Conservation (phyloP, 805 yeast genomes). For the Candida sanyiensis region DNA sequence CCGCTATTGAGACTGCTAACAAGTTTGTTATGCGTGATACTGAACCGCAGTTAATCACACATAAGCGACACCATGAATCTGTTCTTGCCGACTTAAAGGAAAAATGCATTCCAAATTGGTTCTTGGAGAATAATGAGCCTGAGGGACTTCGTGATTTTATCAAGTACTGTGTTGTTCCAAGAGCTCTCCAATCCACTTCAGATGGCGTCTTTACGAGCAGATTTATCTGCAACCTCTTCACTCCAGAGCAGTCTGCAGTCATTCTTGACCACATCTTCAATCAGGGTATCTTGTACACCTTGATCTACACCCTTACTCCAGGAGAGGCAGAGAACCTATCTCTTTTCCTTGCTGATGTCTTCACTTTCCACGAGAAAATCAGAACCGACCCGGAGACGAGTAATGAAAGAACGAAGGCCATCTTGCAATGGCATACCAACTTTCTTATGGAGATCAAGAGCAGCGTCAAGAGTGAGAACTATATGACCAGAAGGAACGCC, state of each 20-base stretch:
- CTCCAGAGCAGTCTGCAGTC: slow-evolving; percentile 34
- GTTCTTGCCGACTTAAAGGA: slow-evolving; percentile 23
- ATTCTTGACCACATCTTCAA: slow-evolving; percentile 44
- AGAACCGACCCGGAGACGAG: slow-evolving; percentile 33
- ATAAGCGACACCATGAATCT: slow-evolving; percentile 34
- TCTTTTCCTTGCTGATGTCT: slow-evolving; percentile 54
- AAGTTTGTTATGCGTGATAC: slow-evolving; percentile 6
- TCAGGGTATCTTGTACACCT: slow-evolving; percentile 44
- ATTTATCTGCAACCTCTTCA: slow-evolving; percentile 51
- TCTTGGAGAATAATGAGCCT: slow-evolving; percentile 20
- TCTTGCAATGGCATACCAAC: slow-evolving; percentile 50
- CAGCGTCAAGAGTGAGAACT: slow-evolving; percentile 41
- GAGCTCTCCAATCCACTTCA: slow-evolving; percentile 70
- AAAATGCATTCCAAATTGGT: slow-evolving; percentile 37
- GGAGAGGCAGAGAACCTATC: slow-evolving; percentile 81
- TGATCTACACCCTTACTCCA: slow-evolving; percentile 65
- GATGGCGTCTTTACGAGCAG: slow-evolving; percentile 70
- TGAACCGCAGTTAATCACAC: slow-evolving; percentile 26
- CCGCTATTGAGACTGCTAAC: slow-evolving; percentile 9
- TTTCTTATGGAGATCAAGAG: slow-evolving; percentile 32
- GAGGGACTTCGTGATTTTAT: slow-evolving; percentile 37
- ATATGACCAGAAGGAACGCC: slow-evolving; percentile 75
- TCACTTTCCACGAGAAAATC: slow-evolving; percentile 40
- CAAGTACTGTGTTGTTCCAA: slow-evolving; percentile 65
- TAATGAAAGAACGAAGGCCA: slow-evolving; percentile 29